A percentile compares a stretch with the other conserved stretches of the same genome.
Evolutionary conservation across 306 rosid genomes (phyloP).

Genomic region (Hippophae rhamnoides): DNA sequence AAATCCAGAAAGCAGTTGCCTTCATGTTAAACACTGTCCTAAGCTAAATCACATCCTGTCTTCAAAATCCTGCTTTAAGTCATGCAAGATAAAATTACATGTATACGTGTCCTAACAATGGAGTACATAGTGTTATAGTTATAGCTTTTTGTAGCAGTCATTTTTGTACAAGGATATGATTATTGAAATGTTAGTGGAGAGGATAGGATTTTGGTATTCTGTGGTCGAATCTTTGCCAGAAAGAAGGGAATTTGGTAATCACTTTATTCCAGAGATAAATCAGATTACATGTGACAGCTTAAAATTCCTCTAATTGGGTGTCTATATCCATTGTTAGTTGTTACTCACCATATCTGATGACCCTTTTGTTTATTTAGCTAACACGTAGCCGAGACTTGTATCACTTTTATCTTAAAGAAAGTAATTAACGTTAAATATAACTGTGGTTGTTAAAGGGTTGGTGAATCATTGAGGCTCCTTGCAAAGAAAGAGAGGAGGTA

Average conservation of each 20-base stretch:
- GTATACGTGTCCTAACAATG: conserved; percentile 31
- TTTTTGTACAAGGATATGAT: conserved; percentile 14
- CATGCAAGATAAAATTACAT: conserved; percentile 18
- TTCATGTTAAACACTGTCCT: conserved; percentile 13
- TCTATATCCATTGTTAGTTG: conserved; percentile 12
- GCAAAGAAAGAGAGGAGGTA: too few relatives aligned
- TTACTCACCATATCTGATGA: conserved; percentile 18
- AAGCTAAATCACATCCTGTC: conserved; percentile 22
- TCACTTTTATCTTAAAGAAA: conserved; percentile 1
- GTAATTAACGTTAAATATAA: neutral
- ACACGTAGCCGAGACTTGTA: conserved; percentile 1
- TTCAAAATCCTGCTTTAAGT: conserved; percentile 7
- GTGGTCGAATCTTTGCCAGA: conserved; percentile 24
- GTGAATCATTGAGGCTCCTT: too few relatives aligned
- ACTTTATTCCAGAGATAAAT: conserved; percentile 5
- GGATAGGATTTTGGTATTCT: conserved; percentile 25
- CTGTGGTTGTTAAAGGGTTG: too few relatives aligned
- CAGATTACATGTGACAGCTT: conserved; percentile 7
- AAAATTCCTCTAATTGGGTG: conserved; percentile 8
- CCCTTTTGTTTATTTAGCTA: conserved; percentile 1
- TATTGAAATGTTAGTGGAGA: conserved; percentile 18
- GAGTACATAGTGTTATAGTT: conserved; percentile 15
- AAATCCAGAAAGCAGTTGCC: conserved; percentile 25
- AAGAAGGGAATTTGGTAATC: conserved; percentile 24
- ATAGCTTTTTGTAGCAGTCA: conserved; percentile 14